Evolutionary conservation across 2,329 filamentous ascomycete species (phyloP).

Genomic region (Talaromyces pinophilus): DNA sequence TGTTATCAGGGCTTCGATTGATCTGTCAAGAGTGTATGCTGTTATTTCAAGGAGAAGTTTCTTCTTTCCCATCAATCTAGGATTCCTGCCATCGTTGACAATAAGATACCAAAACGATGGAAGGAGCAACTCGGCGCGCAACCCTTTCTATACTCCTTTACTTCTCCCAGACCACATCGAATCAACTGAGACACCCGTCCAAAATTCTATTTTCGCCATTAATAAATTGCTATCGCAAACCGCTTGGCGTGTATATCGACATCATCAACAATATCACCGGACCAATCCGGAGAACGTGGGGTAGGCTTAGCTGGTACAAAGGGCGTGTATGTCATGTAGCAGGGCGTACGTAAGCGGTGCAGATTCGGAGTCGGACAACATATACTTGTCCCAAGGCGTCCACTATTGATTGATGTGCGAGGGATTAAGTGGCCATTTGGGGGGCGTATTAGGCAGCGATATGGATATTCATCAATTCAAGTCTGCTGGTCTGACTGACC

Average conservation of each 20-base stretch:
- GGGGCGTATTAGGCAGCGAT: neutral
- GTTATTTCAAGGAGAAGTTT: neutral
- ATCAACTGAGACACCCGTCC: neutral
- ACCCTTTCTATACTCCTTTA: neutral
- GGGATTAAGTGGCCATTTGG: neutral
- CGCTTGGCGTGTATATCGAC: slow-evolving; percentile 1
- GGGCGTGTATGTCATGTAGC: neutral
- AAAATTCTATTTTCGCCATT: neutral
- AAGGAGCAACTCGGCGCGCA: neutral
- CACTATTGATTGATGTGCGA: neutral
- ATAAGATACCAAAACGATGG: neutral
- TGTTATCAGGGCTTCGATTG: neutral
- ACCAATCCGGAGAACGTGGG: neutral
- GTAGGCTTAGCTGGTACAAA: neutral
- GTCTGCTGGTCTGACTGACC: neutral
- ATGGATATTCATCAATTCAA: neutral
- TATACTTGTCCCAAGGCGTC: neutral
- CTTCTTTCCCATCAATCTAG: neutral
- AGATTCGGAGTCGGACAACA: neutral
- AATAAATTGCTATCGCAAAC: neutral
- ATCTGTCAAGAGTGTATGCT: neutral
- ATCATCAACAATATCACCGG: neutral
- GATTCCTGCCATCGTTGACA: neutral
- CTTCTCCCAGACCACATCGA: neutral
- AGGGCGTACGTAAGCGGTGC: neutral